These are phyloP conservation scores for Ophiostoma quercus DNA, from an alignment of 2,329 filamentous ascomycete genomes.

Conservation along the genomic window DNA sequence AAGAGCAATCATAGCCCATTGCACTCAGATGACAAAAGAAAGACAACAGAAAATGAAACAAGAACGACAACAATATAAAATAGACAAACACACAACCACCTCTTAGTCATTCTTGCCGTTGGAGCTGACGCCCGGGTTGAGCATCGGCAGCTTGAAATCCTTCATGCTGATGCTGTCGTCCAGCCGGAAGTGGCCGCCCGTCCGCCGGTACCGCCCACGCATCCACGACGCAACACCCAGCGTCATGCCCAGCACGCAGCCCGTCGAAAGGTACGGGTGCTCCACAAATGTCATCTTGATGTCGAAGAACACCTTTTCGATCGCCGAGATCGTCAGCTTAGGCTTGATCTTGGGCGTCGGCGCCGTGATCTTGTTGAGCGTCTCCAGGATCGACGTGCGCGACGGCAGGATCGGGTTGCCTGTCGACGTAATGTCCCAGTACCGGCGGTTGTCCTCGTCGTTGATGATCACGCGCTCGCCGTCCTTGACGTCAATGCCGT, in stretches of 20 bases:
- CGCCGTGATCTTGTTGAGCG: conserved; percentile 64
- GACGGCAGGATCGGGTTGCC: conserved; percentile 86
- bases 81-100: not conserved
- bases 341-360: conserved; percentile 65
- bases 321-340: conserved; percentile 68
- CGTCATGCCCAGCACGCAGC: conserved; percentile 53
- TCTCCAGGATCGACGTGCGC: conserved; percentile 86
- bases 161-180: conserved; percentile 41
- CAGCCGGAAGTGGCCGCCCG: conserved; percentile 54
- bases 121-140: conserved; percentile 41
- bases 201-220: conserved; percentile 50
- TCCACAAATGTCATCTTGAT: conserved; percentile 54
- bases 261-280: conserved; percentile 55
- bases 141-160: conserved; percentile 59
- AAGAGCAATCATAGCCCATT: conserved; percentile 11
- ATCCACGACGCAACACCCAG: conserved; percentile 51
- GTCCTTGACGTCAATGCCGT: conserved; percentile 80
- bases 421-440: conserved; percentile 88
- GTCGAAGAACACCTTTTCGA: conserved; percentile 68
- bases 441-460: conserved; percentile 88
- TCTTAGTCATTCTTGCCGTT: conserved; percentile 50
- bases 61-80: not conserved
- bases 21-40: conserved; percentile 2
- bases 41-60: not conserved
- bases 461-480: conserved; percentile 94